phyloP scores from a whole-genome alignment of 768 basidiomycete species.

The Asterophora parasitica region DNA sequence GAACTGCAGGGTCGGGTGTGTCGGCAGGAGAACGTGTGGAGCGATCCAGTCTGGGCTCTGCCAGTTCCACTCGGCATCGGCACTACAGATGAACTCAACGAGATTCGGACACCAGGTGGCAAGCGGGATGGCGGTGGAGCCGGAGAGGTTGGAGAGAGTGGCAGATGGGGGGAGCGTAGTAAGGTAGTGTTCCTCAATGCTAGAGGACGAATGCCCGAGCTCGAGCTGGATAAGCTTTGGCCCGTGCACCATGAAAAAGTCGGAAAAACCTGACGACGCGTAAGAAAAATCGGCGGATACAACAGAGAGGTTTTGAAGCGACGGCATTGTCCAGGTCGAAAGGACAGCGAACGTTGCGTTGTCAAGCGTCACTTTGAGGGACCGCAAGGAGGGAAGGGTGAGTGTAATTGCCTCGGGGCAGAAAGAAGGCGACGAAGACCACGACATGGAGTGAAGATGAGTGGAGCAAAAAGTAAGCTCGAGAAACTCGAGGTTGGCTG shows the following conservation, averaged over 20 bases:
- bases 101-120: conserved; percentile 70
- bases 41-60: conserved; percentile 76
- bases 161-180: conserved; percentile 37
- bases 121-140: conserved; percentile 38
- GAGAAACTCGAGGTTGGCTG: conserved; percentile 57
- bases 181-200: conserved; percentile 64
- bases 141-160: conserved; percentile 21
- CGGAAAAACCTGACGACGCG: conserved; percentile 57
- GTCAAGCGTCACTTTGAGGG: conserved; percentile 67
- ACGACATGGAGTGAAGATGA: conserved; percentile 33
- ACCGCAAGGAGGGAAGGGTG: conserved; percentile 56
- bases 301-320: conserved; percentile 58
- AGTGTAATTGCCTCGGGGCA: conserved; percentile 29
- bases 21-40: conserved; percentile 64
- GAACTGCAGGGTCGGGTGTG: conserved; percentile 55
- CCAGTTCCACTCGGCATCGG: conserved; percentile 83
- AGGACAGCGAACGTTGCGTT: conserved; percentile 67
- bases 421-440: conserved; percentile 8
- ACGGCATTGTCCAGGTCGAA: conserved; percentile 63
- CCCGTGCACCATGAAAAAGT: conserved; percentile 67
- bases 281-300: conserved; percentile 69
- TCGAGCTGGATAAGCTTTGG: conserved; percentile 59
- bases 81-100: conserved; percentile 65
- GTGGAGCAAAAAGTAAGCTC: conserved; percentile 58
- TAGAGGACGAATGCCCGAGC: conserved; percentile 65